Percentiles rank a stretch among this genome's conserved stretches.
These are phyloP conservation scores for Blastomyces gilchristii DNA, from an alignment of 2,329 filamentous ascomycete genomes.

Conservation along the genomic window DNA sequence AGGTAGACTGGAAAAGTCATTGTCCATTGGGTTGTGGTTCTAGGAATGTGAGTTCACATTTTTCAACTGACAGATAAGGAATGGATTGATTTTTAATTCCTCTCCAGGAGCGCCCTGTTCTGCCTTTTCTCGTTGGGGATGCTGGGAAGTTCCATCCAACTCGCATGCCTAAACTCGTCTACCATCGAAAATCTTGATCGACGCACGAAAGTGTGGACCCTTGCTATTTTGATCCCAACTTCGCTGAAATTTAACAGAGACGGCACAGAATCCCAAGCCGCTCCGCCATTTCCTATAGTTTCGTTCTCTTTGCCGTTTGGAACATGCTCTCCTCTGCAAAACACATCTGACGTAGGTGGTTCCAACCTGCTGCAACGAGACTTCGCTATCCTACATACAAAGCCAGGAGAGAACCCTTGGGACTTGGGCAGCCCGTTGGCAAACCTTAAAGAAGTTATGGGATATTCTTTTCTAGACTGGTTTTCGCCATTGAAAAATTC, in stretches of 20 bases:
- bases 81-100: conserved; percentile 12
- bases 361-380: conserved; percentile 41
- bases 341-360: conserved; percentile 8
- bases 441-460: conserved; percentile 77
- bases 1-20: conserved; percentile 37
- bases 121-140: conserved; percentile 71
- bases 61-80: neutral
- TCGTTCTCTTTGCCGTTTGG: conserved; percentile 22
- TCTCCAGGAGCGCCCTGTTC: conserved; percentile 53
- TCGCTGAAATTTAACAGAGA: conserved; percentile 25
- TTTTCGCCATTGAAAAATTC: conserved; percentile 64
- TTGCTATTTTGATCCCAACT: conserved; percentile 62
- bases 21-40: conserved; percentile 53
- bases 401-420: conserved; percentile 74
- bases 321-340: conserved; percentile 11
- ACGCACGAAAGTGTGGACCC: conserved; percentile 52
- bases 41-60: conserved; percentile 46
- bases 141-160: conserved; percentile 60
- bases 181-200: conserved; percentile 69
- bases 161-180: conserved; percentile 63
- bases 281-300: conserved; percentile 30
- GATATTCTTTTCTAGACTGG: conserved; percentile 62
- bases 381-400: conserved; percentile 69
- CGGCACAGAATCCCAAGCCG: conserved; percentile 29
- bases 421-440: conserved; percentile 54